Evolutionary conservation across 2,329 filamentous ascomycete species (phyloP).

Genomic region (Didymella sp.): DNA sequence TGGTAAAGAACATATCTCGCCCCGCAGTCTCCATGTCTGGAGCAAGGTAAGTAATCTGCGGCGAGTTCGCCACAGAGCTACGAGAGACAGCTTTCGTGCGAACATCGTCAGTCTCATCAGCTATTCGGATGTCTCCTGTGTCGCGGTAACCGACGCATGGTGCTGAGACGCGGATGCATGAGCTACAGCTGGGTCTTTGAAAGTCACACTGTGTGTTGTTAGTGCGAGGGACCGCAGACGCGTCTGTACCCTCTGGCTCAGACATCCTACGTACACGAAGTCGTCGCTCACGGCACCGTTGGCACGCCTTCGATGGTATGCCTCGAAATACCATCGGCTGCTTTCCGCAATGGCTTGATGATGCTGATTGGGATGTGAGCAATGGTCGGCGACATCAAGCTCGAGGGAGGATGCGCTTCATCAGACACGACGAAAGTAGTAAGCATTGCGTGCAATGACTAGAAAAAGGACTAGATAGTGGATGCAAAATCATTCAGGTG

Average conservation of each 20-base stretch:
- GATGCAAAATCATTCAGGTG: neutral
- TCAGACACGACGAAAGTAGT: neutral
- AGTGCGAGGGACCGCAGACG: neutral
- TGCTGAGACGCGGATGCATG: slow-evolving; percentile 28
- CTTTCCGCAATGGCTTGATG: neutral
- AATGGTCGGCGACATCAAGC: slow-evolving; percentile 1
- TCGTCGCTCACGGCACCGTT: slow-evolving; percentile 29
- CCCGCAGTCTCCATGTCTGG: slow-evolving; percentile 29
- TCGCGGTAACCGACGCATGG: slow-evolving; percentile 38
- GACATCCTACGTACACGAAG: slow-evolving; percentile 20
- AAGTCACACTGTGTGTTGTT: slow-evolving; percentile 34
- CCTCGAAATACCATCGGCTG: slow-evolving; percentile 25
- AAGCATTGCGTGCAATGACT: neutral
- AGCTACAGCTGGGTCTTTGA: slow-evolving; percentile 28
- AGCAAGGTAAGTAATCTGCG: slow-evolving; percentile 16
- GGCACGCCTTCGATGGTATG: slow-evolving; percentile 29
- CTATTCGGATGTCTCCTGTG: slow-evolving; percentile 30
- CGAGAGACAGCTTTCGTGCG: slow-evolving; percentile 22
- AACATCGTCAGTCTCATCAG: slow-evolving; percentile 34
- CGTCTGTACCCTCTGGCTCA: neutral
- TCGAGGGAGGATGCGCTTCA: neutral
- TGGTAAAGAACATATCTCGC: slow-evolving; percentile 34
- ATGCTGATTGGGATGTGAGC: neutral
- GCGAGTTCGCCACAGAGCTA: neutral
- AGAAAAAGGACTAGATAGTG: neutral